Evolutionary conservation across 31 red algal genomes (phyloP), one percentile per base, ranked within the genome.

Genomic region (Odonthalia washingtoniensis): DNA sequence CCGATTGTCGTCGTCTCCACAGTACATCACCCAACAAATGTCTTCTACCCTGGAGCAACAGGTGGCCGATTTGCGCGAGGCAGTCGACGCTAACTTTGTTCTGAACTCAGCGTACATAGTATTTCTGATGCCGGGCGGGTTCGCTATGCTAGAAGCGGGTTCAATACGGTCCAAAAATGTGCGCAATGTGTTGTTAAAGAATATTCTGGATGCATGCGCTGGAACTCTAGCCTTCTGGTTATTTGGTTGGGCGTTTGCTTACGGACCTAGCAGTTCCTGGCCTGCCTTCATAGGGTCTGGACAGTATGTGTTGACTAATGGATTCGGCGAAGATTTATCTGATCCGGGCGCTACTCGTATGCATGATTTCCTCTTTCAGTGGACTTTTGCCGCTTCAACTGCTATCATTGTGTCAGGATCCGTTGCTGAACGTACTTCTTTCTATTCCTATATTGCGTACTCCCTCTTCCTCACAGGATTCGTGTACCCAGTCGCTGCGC

Each of bases 101-200:
- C 94, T 99, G 30, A 60, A 96, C 66, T 92, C 94, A 14, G 97
- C 81, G 41, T 96, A 90, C 60, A 83, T 99, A 3, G 97, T 99
- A n/a, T 99, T 99, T 62, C 80, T 93, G 38, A 99, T 99, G 97
- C 97, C 96, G 70, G 75, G 82, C 69, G 94, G 97, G 46, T 96
- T 99, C 66, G 97, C 97, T 16, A 99, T 99, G 97, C 83, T 99
- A 33, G 96, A 91, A 14, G 91, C 89, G 27, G 97, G 97, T 40
- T 94, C 94, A 17, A 92, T 99, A 30, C 78, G 94, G 30, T 90
- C 84, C 1, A 96, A 99, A 79, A 96, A 99, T 79, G 88, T 87
- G 5, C 94, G 95, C 74, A 96, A 99, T 53, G 94, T 94, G 37
- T 87, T 96, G 30, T 69, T 96, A 43, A 93, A 93, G 67, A 94